Evolutionary conservation across 345 rosid genomes (phyloP), one percentile per base, ranked within the genome.

Genomic region (Salix exigua): DNA sequence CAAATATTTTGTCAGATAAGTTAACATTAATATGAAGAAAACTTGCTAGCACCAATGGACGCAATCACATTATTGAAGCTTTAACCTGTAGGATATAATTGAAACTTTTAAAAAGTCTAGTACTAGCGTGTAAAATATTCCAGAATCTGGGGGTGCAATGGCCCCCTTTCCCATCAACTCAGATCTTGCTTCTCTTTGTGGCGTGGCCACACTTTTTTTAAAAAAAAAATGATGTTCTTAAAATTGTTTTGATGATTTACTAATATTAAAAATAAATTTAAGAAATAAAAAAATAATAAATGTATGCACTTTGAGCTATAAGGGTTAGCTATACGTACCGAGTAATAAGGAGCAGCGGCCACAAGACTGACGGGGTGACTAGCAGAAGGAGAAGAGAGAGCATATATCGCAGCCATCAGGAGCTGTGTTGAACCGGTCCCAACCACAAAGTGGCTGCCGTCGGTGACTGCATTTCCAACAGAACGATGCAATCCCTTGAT

Each of bases 381-480:
- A 68, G 81, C 78, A 55, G 75, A 77, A 1, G 87, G 77, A 13
- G 88, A 80, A 70, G 92, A 69, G 69, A 93, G 88, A 67, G 99
- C 99, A 74, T 86, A 93, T 11, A 96, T 83, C 58, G 88, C 88
- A 0, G 99, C 99, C 73, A 85, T 89, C 64, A 80, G 83, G 26
- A 96, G 91, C 85, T 91, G 97, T 7, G 98, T 86, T 1, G 99
- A 91, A 10, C 99, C 99, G 0, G 93, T 91, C 33, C 99, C 99
- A 28, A 91, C 96, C 77, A 96, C 88, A 66, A 93, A 30, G 76
- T 85, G 77, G 0, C 86, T 77, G 23, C 80, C 94, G 2, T 87
- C 88, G 0, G 84, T 68, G 4, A 73, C 85, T 3, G 97, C 98
- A 69, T 96, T 96, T 11, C 94, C 90, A 14, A 89, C 87, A 46